These are phyloP conservation scores for Hyaloscypha finlandica DNA, from an alignment of 495 filamentous ascomycete species.

Conservation along the genomic window DNA sequence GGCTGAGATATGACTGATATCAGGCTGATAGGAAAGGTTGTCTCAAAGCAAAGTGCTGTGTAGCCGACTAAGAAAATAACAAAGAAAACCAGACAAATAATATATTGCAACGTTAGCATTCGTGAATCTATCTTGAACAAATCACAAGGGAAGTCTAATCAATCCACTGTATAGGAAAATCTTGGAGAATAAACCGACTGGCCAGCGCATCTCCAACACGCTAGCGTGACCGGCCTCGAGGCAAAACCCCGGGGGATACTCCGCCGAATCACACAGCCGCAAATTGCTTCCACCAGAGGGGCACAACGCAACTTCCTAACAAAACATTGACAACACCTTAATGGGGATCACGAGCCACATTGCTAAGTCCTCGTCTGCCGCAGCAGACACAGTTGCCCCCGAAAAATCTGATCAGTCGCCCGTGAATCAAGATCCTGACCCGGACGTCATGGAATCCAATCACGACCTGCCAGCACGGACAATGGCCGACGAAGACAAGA, in stretches of 20 bases:
- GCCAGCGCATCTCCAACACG: not conserved
- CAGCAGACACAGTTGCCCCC: conserved; percentile 11
- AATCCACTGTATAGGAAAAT: not conserved
- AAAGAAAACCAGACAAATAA: no score
- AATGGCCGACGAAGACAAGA: conserved; percentile 18
- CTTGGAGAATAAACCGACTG: not conserved
- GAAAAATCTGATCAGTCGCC: not conserved
- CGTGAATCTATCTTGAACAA: not conserved
- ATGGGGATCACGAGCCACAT: not conserved
- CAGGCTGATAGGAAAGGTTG: not conserved
- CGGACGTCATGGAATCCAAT: conserved; percentile 23
- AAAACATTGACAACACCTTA: not conserved
- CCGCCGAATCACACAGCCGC: not conserved
- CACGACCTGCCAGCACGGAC: conserved; percentile 31
- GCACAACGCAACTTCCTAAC: not conserved
- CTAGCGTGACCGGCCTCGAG: not conserved
- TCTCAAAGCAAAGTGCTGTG: not conserved
- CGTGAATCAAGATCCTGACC: conserved; percentile 14
- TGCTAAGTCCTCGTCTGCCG: not conserved
- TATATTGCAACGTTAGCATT: no score
- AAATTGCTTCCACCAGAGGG: not conserved
- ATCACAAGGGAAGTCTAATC: not conserved
- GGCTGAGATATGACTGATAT: not conserved
- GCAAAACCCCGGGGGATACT: not conserved
- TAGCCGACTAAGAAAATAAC: not conserved